phyloP scores from a whole-genome alignment of 768 basidiomycete species.

The Boletellus ananiceps region DNA sequence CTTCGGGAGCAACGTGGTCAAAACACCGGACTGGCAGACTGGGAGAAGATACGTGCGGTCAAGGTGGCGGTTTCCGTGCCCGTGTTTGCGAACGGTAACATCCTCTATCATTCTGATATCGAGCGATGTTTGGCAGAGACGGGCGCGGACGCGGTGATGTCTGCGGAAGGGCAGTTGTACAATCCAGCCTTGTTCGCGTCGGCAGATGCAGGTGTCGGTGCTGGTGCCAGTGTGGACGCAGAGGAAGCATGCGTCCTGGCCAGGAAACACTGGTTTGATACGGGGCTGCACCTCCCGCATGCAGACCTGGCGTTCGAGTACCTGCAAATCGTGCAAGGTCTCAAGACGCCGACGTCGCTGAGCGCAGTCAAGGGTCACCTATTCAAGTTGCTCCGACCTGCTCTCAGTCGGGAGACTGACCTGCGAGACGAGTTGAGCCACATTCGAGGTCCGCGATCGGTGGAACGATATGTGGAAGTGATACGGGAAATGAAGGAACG shows the following conservation, averaged over 20 bases:
- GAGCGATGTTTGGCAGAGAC: constrained; percentile 74
- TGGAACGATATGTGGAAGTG: constrained; percentile 45
- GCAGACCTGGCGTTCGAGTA: constrained; percentile 80
- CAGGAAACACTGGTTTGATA: constrained; percentile 25
- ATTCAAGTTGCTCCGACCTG: constrained; percentile 87
- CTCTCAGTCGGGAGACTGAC: constrained; percentile 60
- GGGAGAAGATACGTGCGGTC: constrained; percentile 85
- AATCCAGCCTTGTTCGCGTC: constrained; percentile 76
- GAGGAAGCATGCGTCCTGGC: too few relatives aligned
- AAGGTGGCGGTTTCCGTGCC: constrained; percentile 87
- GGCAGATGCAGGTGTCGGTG: constrained; percentile 20
- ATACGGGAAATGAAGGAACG: constrained; percentile 55
- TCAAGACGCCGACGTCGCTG: constrained; percentile 60
- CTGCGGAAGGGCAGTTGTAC: constrained; percentile 91
- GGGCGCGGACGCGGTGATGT: constrained; percentile 91
- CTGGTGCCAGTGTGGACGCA: too few relatives aligned
- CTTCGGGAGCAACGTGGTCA: constrained; percentile 90
- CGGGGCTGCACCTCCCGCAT: constrained; percentile 50
- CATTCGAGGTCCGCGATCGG: constrained; percentile 28
- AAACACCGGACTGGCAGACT: constrained; percentile 79
- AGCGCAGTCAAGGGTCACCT: constrained; percentile 89
- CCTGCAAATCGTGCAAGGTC: constrained; percentile 62
- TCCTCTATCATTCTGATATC: constrained; percentile 84
- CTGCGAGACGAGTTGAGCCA: constrained; percentile 68
- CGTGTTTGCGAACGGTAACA: constrained; percentile 96